Base-by-base conservation (phyloP, 176 grass and related monocot species). In the Microstegium vimineum region DNA sequence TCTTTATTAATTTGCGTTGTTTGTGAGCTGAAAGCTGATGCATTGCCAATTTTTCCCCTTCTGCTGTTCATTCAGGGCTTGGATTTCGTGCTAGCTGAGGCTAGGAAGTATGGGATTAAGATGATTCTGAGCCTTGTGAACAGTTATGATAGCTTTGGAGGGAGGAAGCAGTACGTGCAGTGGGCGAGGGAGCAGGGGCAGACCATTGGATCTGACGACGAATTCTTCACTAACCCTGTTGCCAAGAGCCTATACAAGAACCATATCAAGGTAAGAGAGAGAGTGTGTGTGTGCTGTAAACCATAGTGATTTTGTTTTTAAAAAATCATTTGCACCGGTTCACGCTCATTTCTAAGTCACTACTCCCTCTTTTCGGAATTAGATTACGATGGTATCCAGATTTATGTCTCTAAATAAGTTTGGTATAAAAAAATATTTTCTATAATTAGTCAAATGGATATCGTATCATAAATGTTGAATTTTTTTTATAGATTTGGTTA, bases 81-180 rank as follows among this genome's bases (percentile, higher is more conserved):
- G 87, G 97, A 99, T 92, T 96, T 91, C 72, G 93, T 96, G 66
- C 60, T 99, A 13, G 84, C 93, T 33, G 97, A 99, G 74, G 93
- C 97, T 12, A 81, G 85, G 60, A 99, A 80, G 63, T 49, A 90
- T 66, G 87, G 87, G 45, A 82, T 95, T 15, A 95, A 87, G 79
- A 66, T 99, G 74, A 94, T 99, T 57, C 63, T 96, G 83, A 86
- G 97, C 77, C 87, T 99, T 65, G 97, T 95, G 77, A 92, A 99
- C 84, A 96, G 79, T 51, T 99, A 96, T 4, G 91, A 99, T 0
- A 89, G 1, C 77, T 94, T 89, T 68, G 97, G 97, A 86, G 97
- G 97, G 82, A 99, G 78, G 81, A 94, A 89, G 89, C 93, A 99
- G 81, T 99, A 99, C 73, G 91, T 96, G 71, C n/a, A 89, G 59